Percentiles rank a stretch among this genome's conserved stretches.
Conservation (phyloP, 1,139 yeast species). For the Wickerhamomyces sp. region DNA sequence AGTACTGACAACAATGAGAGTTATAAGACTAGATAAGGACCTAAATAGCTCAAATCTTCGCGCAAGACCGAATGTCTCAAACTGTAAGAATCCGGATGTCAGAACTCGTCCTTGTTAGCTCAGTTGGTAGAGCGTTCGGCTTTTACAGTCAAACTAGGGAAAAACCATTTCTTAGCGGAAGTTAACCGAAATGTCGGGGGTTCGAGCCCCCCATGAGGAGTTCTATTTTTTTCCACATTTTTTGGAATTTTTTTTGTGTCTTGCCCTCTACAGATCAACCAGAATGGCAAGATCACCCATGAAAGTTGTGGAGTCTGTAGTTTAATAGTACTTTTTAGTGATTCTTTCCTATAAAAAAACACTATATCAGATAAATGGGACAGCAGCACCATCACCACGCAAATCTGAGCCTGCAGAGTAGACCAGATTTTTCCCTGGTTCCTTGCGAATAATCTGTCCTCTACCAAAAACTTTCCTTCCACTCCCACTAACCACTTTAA, state of each 20-base stretch:
- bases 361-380: slow-evolving; percentile 32
- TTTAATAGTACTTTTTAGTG: no score
- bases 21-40: no score
- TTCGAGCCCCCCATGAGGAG: slow-evolving; percentile 8
- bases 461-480: slow-evolving; percentile 55
- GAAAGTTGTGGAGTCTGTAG: no score
- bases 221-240: neutral
- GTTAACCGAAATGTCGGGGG: slow-evolving; percentile 8
- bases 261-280: neutral
- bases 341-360: neutral
- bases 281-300: neutral
- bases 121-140: slow-evolving; percentile 8
- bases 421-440: slow-evolving; percentile 33
- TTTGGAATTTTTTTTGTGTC: neutral
- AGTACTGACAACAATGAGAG: no score
- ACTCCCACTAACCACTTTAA: slow-evolving; percentile 41
- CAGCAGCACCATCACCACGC: slow-evolving; percentile 79
- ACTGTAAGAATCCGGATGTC: neutral
- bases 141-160: slow-evolving; percentile 4
- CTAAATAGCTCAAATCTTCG: no score
- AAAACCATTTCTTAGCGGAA: slow-evolving; percentile 4
- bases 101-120: slow-evolving; percentile 7
- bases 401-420: slow-evolving; percentile 73
- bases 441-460: slow-evolving; percentile 66
- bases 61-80: no score